Evolutionary conservation across 495 filamentous ascomycete genomes (phyloP), one percentile per base, ranked within the genome.

Genomic region (Aspergillus panamensis): DNA sequence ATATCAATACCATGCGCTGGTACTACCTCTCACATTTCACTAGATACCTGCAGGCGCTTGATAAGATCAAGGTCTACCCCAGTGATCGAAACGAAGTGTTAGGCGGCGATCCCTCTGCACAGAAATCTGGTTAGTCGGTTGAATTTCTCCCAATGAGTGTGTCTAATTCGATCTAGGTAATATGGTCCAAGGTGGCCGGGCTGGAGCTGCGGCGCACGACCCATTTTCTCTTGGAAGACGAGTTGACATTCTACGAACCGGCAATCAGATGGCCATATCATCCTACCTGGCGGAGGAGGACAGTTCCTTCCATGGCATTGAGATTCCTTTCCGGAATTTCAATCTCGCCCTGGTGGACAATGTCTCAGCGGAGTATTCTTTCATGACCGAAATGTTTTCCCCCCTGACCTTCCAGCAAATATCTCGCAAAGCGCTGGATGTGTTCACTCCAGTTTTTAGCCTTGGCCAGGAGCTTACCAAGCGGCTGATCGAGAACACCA

Each of bases 1-100:
- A 98, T 62, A 86, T 96, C 72, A 96, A 97, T 73, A 98, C 94
- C 8, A 97, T 98, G 93, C 84, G 92, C 44, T 98, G 94, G 94
- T 98, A 98, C 64, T 97, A 97, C 65, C 74, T 85, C 39, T 93
- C 87, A 57, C 87, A 97, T 69, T 98, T 98, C 69, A 87, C 84
- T 4, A 89, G 93, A 16, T 98, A 97, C 68, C 82, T 87, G 51
- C 84, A 86, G 57, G 82, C 92, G 0, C 82, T 98, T 0, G 85
- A 87, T 55, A 96, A 91, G 66, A 79, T 97, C 60, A 91, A 89
- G 62, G 64, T 96, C 12, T 90, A 96, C 59, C 72, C 78, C 2
- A 80, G 95, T 57, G 94, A 96, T 64, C 90, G 88, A 65, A 84
- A 88, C 61, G 90, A 96, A 67, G 85, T 91, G 6, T 76, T 98